A percentile compares a stretch with the other conserved stretches of the same genome.
phyloP scores from a whole-genome alignment of 495 filamentous ascomycete genomes.

The Bombardia bombarda region DNA sequence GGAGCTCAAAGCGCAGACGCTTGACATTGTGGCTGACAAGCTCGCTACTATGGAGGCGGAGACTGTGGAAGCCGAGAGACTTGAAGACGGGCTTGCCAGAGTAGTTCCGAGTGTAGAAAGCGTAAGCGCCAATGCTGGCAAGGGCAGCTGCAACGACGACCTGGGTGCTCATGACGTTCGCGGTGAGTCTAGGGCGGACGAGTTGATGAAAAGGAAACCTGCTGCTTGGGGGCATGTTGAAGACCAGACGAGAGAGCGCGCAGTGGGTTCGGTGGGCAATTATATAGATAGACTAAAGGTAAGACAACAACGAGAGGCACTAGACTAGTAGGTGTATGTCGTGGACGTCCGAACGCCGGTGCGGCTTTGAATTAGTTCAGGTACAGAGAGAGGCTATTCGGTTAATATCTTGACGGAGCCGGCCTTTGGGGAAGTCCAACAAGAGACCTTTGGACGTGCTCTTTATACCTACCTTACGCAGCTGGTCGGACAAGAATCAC shows the following conservation, averaged over 20 bases:
- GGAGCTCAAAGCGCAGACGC: conserved; percentile 53
- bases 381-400: neutral
- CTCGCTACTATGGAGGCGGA: conserved; percentile 43
- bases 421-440: conserved; percentile 27
- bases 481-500: no score
- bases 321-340: neutral
- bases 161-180: conserved; percentile 19
- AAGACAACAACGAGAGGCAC: neutral
- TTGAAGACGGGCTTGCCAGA: conserved; percentile 18
- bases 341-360: neutral
- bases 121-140: conserved; percentile 21
- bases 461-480: no score
- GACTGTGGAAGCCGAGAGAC: conserved; percentile 28
- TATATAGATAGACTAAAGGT: conserved; percentile 1
- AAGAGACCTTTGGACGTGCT: no score
- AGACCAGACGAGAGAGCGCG: neutral
- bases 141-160: conserved; percentile 20
- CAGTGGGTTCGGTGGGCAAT: no score
- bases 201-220: conserved; percentile 2
- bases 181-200: conserved; percentile 8
- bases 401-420: conserved; percentile 16
- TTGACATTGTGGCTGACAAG: conserved; percentile 60
- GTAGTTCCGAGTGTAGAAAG: conserved; percentile 13
- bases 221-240: conserved; percentile 10
- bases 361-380: no score